Conservation (phyloP, 2,329 filamentous ascomycete genomes). For the Apiospora sp. region DNA sequence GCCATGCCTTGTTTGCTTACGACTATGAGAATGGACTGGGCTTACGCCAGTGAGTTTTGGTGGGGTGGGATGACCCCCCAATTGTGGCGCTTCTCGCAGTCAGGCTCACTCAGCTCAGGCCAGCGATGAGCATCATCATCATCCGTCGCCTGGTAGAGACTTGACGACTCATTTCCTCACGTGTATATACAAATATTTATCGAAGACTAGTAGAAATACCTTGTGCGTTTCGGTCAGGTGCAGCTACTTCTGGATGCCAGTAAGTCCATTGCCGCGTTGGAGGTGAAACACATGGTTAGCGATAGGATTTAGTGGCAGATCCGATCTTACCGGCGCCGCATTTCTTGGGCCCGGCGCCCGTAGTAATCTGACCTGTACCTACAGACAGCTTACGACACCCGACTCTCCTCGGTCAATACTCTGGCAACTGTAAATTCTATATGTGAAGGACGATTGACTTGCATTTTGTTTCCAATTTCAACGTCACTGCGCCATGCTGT, state of each 20-base stretch:
- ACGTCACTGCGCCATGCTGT: background rate
- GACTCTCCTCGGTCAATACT: background rate
- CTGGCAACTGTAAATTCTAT: background rate
- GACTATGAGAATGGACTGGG: slow-evolving; percentile 14
- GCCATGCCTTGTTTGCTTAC: slow-evolving; percentile 13
- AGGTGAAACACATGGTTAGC: background rate
- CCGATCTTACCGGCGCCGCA: background rate
- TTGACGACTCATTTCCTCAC: background rate
- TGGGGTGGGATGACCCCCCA: slow-evolving; percentile 9
- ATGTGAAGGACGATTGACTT: background rate
- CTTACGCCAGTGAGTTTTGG: slow-evolving; percentile 20
- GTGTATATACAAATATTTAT: too few relatives aligned
- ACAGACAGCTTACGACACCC: background rate
- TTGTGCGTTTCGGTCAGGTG: background rate
- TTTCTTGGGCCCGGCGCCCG: background rate
- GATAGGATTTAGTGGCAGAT: background rate
- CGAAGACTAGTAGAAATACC: background rate
- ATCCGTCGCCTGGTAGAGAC: background rate
- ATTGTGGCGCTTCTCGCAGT: background rate
- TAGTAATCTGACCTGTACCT: background rate
- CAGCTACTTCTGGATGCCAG: background rate
- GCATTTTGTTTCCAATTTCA: background rate
- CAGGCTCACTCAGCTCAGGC: slow-evolving; percentile 7
- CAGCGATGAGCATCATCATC: background rate
- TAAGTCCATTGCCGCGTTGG: background rate